These are phyloP conservation scores for Cicer judaicum DNA, from an alignment of 306 rosid genomes.

Conservation along the genomic window DNA sequence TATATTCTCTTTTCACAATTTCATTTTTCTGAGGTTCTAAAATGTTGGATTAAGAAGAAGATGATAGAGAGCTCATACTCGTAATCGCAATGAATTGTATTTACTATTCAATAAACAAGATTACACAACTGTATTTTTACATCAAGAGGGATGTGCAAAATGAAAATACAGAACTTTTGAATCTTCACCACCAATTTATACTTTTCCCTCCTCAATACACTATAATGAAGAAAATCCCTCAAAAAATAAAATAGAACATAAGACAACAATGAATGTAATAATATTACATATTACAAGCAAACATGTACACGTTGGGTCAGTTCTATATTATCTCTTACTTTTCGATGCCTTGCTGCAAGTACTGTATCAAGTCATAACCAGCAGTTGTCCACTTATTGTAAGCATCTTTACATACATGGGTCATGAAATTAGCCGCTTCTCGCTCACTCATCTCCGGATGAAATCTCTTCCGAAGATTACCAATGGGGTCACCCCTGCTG, in stretches of 20 bases:
- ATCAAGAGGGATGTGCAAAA: constrained; percentile 45
- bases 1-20: background rate
- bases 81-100: constrained; percentile 44
- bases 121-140: constrained; percentile 48
- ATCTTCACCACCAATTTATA: constrained; percentile 44
- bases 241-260: constrained; percentile 42
- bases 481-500: constrained; percentile 96
- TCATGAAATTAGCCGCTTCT: constrained; percentile 97
- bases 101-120: constrained; percentile 44
- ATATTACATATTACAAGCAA: constrained; percentile 49
- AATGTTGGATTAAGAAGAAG: background rate
- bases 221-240: constrained; percentile 47
- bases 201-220: constrained; percentile 45
- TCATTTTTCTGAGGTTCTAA: background rate
- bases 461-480: constrained; percentile 94
- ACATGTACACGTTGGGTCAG: constrained; percentile 62
- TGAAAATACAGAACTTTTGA: constrained; percentile 24
- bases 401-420: constrained; percentile 93
- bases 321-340: constrained; percentile 54
- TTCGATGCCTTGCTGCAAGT: constrained; percentile 98
- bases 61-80: background rate
- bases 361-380: constrained; percentile 96
- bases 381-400: constrained; percentile 99
- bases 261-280: constrained; percentile 38
- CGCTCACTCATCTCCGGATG: constrained; percentile 98